phyloP scores from a whole-genome alignment of 176 grass and related monocot species.

The Zea luxurians region DNA sequence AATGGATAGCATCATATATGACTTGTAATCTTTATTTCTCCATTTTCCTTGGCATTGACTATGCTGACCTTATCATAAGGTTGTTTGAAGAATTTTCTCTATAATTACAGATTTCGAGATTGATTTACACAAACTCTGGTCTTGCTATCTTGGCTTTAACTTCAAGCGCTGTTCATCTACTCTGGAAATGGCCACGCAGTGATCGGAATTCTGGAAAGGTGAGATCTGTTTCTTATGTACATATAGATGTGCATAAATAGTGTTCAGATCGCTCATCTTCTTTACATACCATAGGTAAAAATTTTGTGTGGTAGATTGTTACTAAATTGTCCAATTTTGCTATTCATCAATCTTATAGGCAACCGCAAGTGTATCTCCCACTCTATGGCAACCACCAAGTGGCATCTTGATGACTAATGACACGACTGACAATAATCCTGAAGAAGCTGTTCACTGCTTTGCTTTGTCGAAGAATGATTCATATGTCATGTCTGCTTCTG shows the following conservation, averaged over 20 bases:
- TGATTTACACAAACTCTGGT: conserved; percentile 98
- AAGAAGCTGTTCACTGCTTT: conserved; percentile 94
- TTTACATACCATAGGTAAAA: background rate
- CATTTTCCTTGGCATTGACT: background rate
- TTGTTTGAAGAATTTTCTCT: conserved; percentile 3
- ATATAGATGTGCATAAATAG: background rate
- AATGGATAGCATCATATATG: background rate
- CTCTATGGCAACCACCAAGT: conserved; percentile 91
- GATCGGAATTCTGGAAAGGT: conserved; percentile 95
- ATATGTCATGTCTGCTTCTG: conserved; percentile 99
- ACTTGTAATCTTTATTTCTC: conserved; percentile 14
- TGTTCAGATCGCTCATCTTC: conserved; percentile 23
- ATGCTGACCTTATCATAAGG: conserved; percentile 19
- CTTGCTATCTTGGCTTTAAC: conserved; percentile 88
- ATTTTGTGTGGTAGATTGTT: conserved; percentile 10
- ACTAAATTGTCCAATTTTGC: conserved; percentile 37
- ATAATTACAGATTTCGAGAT: conserved; percentile 74
- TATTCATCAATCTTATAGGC: conserved; percentile 61
- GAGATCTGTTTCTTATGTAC: conserved; percentile 16
- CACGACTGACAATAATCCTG: conserved; percentile 71
- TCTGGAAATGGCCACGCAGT: conserved; percentile 98
- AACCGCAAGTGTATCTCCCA: conserved; percentile 70
- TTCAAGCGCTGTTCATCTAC: conserved; percentile 90
- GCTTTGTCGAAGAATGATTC: conserved; percentile 99
- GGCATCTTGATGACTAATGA: conserved; percentile 99